A percentile compares a stretch with the other conserved stretches of the same genome.
These are phyloP conservation scores for Aspergillus sp. DNA, from an alignment of 2,329 filamentous ascomycete species.

Conservation along the genomic window DNA sequence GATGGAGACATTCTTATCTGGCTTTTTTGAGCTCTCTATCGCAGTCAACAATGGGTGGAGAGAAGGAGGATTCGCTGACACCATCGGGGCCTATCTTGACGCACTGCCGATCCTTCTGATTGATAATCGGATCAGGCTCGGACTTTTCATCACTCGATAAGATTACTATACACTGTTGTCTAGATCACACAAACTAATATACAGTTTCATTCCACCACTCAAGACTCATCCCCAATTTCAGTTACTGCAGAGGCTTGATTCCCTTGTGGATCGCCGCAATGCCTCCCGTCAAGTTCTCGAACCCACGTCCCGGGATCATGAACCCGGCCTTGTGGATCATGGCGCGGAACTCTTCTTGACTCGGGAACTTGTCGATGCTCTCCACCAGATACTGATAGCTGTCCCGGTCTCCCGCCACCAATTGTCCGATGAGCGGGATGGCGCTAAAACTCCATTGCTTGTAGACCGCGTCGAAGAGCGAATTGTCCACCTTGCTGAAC, in stretches of 20 bases:
- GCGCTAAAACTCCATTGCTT: conserved; percentile 94
- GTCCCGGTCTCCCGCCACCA: conserved; percentile 89
- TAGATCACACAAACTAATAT: conserved; percentile 1
- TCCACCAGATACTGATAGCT: conserved; percentile 99
- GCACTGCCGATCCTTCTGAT: conserved; percentile 4
- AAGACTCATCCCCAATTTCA: neutral
- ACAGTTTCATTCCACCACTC: neutral
- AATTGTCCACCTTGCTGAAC: conserved; percentile 81
- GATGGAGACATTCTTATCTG: neutral
- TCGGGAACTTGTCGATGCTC: conserved; percentile 92
- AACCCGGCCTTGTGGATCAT: conserved; percentile 68
- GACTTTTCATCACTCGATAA: neutral
- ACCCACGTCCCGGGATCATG: conserved; percentile 74
- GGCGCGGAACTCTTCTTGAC: conserved; percentile 74
- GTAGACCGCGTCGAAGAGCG: conserved; percentile 79
- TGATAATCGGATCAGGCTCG: neutral
- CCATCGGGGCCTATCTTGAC: conserved; percentile 15
- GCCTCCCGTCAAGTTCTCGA: conserved; percentile 86
- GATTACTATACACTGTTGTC: conserved; percentile 1
- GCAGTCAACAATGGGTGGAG: neutral
- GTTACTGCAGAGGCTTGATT: conserved; percentile 65
- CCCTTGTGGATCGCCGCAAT: conserved; percentile 97
- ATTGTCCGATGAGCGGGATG: conserved; percentile 90
- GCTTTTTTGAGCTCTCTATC: neutral
- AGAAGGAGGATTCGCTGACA: conserved; percentile 4